A percentile compares a stretch with the other conserved stretches of the same genome.
Conservation (phyloP, 306 rosid species). For the Rubus idaeus region DNA sequence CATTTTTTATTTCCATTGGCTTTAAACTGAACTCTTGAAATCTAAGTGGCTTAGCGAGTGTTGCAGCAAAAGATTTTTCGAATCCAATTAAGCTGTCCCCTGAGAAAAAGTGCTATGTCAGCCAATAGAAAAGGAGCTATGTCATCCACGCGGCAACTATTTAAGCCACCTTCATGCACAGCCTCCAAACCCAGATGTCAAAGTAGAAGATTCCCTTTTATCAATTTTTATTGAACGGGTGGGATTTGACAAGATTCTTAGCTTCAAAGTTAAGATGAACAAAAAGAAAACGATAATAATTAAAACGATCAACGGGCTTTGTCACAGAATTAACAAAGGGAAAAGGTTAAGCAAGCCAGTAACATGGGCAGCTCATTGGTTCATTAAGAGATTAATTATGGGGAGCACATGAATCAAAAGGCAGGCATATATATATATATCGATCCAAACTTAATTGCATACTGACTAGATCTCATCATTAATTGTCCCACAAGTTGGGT, state of each 20-base stretch:
- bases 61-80: constrained; percentile 7
- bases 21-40: not conserved
- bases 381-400: constrained; percentile 6
- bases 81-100: constrained; percentile 27
- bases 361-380: constrained; percentile 35
- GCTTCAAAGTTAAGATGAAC: constrained; percentile 33
- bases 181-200: constrained; percentile 6
- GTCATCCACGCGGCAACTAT: constrained; percentile 27
- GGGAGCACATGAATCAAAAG: constrained; percentile 23
- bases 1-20: not conserved
- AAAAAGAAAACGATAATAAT: not conserved
- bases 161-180: constrained; percentile 21
- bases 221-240: constrained; percentile 14
- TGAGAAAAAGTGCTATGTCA: not conserved
- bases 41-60: constrained; percentile 7
- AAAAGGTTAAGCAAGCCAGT: constrained; percentile 10
- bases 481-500: constrained; percentile 13
- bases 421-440: not conserved
- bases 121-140: not conserved
- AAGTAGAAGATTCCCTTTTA: constrained; percentile 19
- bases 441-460: not conserved
- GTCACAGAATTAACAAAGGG: constrained; percentile 8
- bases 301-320: not conserved
- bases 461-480: constrained; percentile 30
- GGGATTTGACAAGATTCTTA: constrained; percentile 43